These are phyloP conservation scores for Colletotrichum noveboracense DNA, from an alignment of 2,329 filamentous ascomycete species.

Conservation along the genomic window DNA sequence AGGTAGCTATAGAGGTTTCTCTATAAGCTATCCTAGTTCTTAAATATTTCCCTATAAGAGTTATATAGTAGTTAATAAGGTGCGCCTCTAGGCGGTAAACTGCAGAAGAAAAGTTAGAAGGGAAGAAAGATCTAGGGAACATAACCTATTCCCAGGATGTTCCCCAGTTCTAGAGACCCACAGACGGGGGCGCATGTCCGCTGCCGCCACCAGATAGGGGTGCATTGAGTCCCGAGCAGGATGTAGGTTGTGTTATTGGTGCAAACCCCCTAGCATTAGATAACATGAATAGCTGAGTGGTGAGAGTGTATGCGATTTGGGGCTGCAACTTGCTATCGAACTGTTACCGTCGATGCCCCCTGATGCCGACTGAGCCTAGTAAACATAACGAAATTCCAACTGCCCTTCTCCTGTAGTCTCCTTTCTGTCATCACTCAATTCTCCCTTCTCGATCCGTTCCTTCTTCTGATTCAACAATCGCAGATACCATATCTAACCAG, in stretches of 20 bases:
- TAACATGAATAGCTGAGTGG: neutral
- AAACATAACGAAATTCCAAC: conserved; percentile 20
- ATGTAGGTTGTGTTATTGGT: neutral
- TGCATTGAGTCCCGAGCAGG: neutral
- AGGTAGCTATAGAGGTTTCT: too few species aligned
- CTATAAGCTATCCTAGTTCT: too few species aligned
- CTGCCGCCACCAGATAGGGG: neutral
- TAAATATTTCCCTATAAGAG: too few species aligned
- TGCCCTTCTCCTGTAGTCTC: conserved; percentile 13
- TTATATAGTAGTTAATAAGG: too few species aligned
- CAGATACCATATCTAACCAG: conserved; percentile 9
- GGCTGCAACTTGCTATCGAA: neutral
- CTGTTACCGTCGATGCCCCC: neutral
- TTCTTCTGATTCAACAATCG: conserved; percentile 11
- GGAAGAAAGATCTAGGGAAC: too few species aligned
- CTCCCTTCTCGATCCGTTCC: conserved; percentile 2
- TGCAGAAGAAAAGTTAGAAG: too few species aligned
- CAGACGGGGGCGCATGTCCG: neutral
- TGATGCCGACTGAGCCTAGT: neutral
- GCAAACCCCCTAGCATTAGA: neutral
- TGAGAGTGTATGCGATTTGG: neutral
- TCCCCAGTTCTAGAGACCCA: neutral
- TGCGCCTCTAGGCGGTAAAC: too few species aligned
- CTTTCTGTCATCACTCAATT: conserved; percentile 9
- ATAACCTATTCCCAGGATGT: neutral